These are phyloP conservation scores for Chaetomidium leptoderma DNA, from an alignment of 495 filamentous ascomycete species.

Conservation along the genomic window DNA sequence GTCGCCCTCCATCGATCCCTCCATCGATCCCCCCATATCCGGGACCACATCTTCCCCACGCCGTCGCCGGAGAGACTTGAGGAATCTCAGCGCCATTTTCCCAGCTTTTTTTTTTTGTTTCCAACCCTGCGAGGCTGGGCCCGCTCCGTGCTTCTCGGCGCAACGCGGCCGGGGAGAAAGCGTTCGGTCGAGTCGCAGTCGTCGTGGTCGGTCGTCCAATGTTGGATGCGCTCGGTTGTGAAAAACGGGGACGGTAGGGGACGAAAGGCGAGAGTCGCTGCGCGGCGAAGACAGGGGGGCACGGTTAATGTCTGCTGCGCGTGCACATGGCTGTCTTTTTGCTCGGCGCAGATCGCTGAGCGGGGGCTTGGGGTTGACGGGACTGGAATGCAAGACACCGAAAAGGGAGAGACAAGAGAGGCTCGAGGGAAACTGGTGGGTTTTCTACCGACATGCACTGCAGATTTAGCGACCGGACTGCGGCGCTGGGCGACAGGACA, in stretches of 20 bases:
- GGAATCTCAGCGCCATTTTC: conserved; percentile 19
- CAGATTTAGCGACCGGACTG: conserved; percentile 8
- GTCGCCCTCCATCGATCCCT: conserved; percentile 31
- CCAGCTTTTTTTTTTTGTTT: not conserved
- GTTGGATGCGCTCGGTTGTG: conserved; percentile 1
- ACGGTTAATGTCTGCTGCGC: conserved; percentile 24
- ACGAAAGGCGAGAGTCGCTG: conserved; percentile 5
- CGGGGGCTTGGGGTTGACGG: conserved; percentile 18
- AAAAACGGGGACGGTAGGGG: not conserved
- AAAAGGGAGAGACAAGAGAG: conserved; percentile 8
- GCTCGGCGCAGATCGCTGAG: conserved; percentile 28
- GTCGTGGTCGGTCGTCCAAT: not conserved
- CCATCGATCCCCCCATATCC: conserved; percentile 29
- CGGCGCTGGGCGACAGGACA: conserved; percentile 13
- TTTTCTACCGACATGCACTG: conserved; percentile 9
- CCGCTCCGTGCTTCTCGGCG: conserved; percentile 24
- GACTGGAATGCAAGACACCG: conserved; percentile 16
- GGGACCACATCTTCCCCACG: conserved; percentile 25
- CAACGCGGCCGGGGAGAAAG: conserved; percentile 22
- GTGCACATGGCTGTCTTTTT: conserved; percentile 28
- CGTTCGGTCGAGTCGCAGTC: conserved; percentile 14
- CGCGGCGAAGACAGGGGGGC: conserved; percentile 19
- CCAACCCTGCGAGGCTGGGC: conserved; percentile 5
- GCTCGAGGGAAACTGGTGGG: conserved; percentile 7
- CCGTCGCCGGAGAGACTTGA: conserved; percentile 29